phyloP scores from a whole-genome alignment of 192 early-diverging fungal genomes.

The Backusella circina region DNA sequence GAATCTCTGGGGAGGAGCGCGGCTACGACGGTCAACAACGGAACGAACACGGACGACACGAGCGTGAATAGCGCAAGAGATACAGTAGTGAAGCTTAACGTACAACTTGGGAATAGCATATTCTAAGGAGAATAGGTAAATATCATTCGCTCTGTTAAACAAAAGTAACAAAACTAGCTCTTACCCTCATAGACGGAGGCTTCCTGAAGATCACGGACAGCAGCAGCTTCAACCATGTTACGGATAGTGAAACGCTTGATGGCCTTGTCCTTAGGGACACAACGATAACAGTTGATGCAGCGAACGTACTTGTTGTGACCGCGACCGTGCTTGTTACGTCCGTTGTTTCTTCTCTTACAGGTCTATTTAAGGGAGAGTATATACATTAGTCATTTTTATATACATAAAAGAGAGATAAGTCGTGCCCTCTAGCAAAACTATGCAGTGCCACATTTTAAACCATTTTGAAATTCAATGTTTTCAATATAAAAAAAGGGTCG shows the following conservation, averaged over 20 bases:
- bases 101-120: slow-evolving; percentile 91
- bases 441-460: not conserved
- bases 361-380: slow-evolving; percentile 61
- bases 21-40: slow-evolving; percentile 81
- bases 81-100: slow-evolving; percentile 86
- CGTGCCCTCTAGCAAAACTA: not conserved
- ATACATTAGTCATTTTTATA: not conserved
- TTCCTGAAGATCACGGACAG: slow-evolving; percentile 93
- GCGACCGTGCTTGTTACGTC: slow-evolving; percentile 98
- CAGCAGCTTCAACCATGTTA: slow-evolving; percentile 98
- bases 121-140: slow-evolving; percentile 20
- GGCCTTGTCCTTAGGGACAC: slow-evolving; percentile 95
- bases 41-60: slow-evolving; percentile 94
- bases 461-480: not conserved
- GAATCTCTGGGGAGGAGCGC: slow-evolving; percentile 90
- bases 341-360: slow-evolving; percentile 98
- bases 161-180: not conserved
- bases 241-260: slow-evolving; percentile 99
- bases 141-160: not conserved
- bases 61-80: slow-evolving; percentile 90
- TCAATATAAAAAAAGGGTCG: not conserved
- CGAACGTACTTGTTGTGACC: slow-evolving; percentile 97
- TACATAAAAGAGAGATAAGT: no score
- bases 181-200: slow-evolving; percentile 93
- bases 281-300: slow-evolving; percentile 99